Evolutionary conservation across 768 basidiomycete species (phyloP).

Genomic region (Mycena epipterygia): DNA sequence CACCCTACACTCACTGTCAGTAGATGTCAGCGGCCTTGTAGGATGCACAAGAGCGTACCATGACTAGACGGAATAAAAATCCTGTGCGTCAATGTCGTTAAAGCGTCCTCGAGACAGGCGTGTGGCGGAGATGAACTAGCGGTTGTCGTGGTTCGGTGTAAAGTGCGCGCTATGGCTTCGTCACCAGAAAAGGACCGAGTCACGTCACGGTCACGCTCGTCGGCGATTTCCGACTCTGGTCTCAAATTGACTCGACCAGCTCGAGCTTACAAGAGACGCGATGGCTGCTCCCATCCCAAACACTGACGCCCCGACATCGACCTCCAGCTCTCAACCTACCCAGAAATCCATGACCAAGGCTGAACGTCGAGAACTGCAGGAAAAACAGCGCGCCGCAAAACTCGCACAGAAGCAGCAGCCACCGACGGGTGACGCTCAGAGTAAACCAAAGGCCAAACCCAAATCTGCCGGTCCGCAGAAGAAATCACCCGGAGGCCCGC

Average conservation of each 20-base stretch:
- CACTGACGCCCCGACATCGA: slow-evolving; percentile 24
- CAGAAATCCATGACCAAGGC: slow-evolving; percentile 87
- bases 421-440: slow-evolving; percentile 31
- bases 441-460: slow-evolving; percentile 35
- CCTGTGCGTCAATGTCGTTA: slow-evolving; percentile 26
- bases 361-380: slow-evolving; percentile 84
- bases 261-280: background rate
- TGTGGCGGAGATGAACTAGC: background rate
- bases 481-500: slow-evolving; percentile 41
- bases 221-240: background rate
- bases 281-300: slow-evolving; percentile 16
- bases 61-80: slow-evolving; percentile 15
- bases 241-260: background rate
- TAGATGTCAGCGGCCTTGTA: background rate
- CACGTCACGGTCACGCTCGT: background rate
- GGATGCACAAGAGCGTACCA: slow-evolving; percentile 17
- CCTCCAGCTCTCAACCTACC: slow-evolving; percentile 54
- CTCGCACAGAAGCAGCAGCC: slow-evolving; percentile 56
- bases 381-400: slow-evolving; percentile 86
- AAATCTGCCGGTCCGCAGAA: slow-evolving; percentile 42
- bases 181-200: slow-evolving; percentile 3
- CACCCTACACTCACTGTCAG: slow-evolving; percentile 73
- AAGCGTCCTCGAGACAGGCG: slow-evolving; percentile 8
- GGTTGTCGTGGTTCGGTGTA: background rate
- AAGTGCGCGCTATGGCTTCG: background rate